These are phyloP conservation scores for Postia placenta DNA, from an alignment of 768 basidiomycete genomes.

Conservation along the genomic window DNA sequence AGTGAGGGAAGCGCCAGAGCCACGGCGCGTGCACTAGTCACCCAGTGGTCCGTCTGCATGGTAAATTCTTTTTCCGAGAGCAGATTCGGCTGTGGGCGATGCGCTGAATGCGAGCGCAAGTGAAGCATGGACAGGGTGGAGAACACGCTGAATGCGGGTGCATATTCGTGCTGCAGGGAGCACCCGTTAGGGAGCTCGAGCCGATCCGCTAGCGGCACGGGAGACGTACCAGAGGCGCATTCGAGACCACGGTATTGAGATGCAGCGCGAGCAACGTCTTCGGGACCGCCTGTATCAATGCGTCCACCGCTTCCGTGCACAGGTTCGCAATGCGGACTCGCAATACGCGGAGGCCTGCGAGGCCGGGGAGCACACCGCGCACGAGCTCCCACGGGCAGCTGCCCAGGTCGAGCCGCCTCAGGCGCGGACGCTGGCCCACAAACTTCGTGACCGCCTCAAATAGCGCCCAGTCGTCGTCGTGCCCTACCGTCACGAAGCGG, in stretches of 20 bases:
- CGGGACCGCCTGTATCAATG: slow-evolving; percentile 26
- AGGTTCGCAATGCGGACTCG: slow-evolving; percentile 52
- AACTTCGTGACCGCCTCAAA: slow-evolving; percentile 53
- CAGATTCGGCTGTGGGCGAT: slow-evolving; percentile 49
- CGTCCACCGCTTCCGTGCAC: slow-evolving; percentile 28
- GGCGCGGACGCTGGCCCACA: slow-evolving; percentile 38
- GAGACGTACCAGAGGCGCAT: slow-evolving; percentile 40
- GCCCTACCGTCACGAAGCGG: slow-evolving; percentile 58
- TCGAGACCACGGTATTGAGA: slow-evolving; percentile 44
- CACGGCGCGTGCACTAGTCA: slow-evolving; percentile 42
- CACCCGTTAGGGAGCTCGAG: neutral
- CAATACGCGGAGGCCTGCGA: slow-evolving; percentile 47
- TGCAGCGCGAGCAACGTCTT: slow-evolving; percentile 47
- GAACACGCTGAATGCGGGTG: slow-evolving; percentile 41
- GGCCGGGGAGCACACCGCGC: slow-evolving; percentile 41
- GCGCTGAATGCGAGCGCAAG: slow-evolving; percentile 39
- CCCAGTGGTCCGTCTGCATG: slow-evolving; percentile 52
- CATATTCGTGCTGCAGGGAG: slow-evolving; percentile 44
- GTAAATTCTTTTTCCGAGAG: slow-evolving; percentile 56
- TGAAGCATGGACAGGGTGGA: slow-evolving; percentile 53
- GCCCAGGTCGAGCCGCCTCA: slow-evolving; percentile 56
- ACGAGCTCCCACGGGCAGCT: slow-evolving; percentile 63
- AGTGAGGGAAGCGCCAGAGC: slow-evolving; percentile 44
- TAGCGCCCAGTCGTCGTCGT: slow-evolving; percentile 47
- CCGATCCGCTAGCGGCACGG: neutral